Conservation (phyloP, 2,329 filamentous ascomycete species). For the Alternaria longipes region DNA sequence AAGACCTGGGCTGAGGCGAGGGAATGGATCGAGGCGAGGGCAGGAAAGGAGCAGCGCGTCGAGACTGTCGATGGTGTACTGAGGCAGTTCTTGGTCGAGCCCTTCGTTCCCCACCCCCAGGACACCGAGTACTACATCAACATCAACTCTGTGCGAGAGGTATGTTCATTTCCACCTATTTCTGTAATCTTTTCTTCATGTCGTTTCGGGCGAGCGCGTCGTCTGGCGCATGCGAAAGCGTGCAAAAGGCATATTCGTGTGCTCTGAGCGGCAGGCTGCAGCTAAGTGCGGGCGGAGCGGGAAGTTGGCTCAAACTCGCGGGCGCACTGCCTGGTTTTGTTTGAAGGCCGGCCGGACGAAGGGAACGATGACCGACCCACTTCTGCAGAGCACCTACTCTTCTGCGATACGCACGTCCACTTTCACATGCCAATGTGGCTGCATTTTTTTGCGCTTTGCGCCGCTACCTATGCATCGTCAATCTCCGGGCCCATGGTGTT, state of each 20-base stretch:
- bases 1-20: slow-evolving; percentile 95
- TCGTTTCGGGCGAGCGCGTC: slow-evolving; percentile 1
- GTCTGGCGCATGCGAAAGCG: slow-evolving; percentile 8
- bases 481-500: slow-evolving; percentile 40
- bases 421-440: slow-evolving; percentile 47
- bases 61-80: slow-evolving; percentile 89
- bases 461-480: slow-evolving; percentile 23
- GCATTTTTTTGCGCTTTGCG: slow-evolving; percentile 23
- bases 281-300: slow-evolving; percentile 23
- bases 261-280: slow-evolving; percentile 18
- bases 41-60: slow-evolving; percentile 90
- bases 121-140: slow-evolving; percentile 99
- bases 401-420: slow-evolving; percentile 41
- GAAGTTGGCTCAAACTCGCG: slow-evolving; percentile 29
- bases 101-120: slow-evolving; percentile 94
- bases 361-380: slow-evolving; percentile 51
- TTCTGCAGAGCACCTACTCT: slow-evolving; percentile 45
- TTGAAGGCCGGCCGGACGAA: slow-evolving; percentile 51
- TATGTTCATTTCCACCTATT: slow-evolving; percentile 66
- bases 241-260: slow-evolving; percentile 25
- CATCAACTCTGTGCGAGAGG: slow-evolving; percentile 99
- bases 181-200: slow-evolving; percentile 12
- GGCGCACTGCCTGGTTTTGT: slow-evolving; percentile 48
- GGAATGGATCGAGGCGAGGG: slow-evolving; percentile 91
- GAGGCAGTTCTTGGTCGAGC: slow-evolving; percentile 96